Evolutionary conservation across 1,139 yeast genomes (phyloP).

Genomic region (Saccharomycopsis hybrid): DNA sequence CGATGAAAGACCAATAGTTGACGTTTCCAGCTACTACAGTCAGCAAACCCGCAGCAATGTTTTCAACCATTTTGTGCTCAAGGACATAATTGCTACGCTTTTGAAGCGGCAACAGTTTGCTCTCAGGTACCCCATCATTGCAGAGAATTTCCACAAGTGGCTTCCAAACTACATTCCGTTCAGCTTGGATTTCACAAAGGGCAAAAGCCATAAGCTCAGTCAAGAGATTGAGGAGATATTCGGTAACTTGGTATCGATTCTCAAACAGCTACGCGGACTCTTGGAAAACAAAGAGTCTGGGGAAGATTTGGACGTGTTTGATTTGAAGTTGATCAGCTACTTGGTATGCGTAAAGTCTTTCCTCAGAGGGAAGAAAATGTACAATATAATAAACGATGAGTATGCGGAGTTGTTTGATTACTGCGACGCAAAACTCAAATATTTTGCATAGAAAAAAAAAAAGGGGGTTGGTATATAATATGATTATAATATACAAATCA

Average conservation of each 20-base stretch:
- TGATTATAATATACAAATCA: too few species aligned
- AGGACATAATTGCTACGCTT: slow-evolving; percentile 7
- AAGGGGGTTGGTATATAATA: too few species aligned
- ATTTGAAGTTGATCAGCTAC: slow-evolving; percentile 16
- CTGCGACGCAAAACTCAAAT: not conserved
- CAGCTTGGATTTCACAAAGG: not conserved
- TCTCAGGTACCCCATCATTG: slow-evolving; percentile 15
- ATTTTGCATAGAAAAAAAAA: not conserved
- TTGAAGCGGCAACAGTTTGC: slow-evolving; percentile 15
- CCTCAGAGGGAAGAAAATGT: slow-evolving; percentile 10
- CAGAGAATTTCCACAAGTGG: slow-evolving; percentile 15
- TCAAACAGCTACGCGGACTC: too few species aligned
- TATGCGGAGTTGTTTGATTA: slow-evolving; percentile 9
- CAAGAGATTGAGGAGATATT: slow-evolving; percentile 15
- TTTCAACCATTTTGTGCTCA: not conserved
- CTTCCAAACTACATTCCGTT: slow-evolving; percentile 1
- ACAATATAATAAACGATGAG: slow-evolving; percentile 6
- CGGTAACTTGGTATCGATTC: slow-evolving; percentile 2
- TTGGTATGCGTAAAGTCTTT: slow-evolving; percentile 13
- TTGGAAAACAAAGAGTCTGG: not conserved
- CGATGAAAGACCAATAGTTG: not conserved
- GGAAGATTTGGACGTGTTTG: not conserved
- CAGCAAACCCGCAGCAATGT: too few species aligned
- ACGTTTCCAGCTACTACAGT: not conserved
- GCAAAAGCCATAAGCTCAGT: slow-evolving; percentile 2